Conservation (phyloP, 2,329 filamentous ascomycete species). For the Xylariomycetidae sp. region DNA sequence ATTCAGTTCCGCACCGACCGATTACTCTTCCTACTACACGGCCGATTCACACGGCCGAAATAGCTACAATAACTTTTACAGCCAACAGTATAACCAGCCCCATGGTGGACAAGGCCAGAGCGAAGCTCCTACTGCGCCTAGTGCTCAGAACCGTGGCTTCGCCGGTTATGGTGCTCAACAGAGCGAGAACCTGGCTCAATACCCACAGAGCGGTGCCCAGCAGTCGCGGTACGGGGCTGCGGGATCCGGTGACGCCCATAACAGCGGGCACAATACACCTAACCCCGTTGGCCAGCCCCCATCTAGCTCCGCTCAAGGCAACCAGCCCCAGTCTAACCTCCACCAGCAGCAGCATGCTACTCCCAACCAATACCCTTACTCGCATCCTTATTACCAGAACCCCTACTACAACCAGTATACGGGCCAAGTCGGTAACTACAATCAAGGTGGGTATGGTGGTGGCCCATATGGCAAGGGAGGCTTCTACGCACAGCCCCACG, state of each 20-base stretch:
- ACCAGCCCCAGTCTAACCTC: slow-evolving; percentile 33
- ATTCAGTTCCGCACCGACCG: slow-evolving; percentile 70
- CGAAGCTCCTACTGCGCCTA: slow-evolving; percentile 65
- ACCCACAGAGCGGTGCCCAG: slow-evolving; percentile 70
- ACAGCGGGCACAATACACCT: slow-evolving; percentile 86
- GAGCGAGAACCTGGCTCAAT: slow-evolving; percentile 62
- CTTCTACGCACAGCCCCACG: slow-evolving; percentile 49
- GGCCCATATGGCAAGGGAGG: slow-evolving; percentile 52
- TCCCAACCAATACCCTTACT: slow-evolving; percentile 22
- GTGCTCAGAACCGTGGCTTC: slow-evolving; percentile 73
- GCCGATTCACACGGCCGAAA: slow-evolving; percentile 68
- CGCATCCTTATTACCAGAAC: slow-evolving; percentile 50
- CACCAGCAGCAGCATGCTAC: slow-evolving; percentile 31
- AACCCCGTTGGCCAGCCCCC: slow-evolving; percentile 65
- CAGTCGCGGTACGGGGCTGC: slow-evolving; percentile 55
- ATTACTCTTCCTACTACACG: slow-evolving; percentile 84
- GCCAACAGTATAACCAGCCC: slow-evolving; percentile 53
- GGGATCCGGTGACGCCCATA: slow-evolving; percentile 64
- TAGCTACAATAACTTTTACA: slow-evolving; percentile 74
- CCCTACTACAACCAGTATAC: slow-evolving; percentile 60
- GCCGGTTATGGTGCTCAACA: slow-evolving; percentile 68
- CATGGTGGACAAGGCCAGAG: slow-evolving; percentile 61
- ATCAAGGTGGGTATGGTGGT: slow-evolving; percentile 44
- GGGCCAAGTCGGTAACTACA: slow-evolving; percentile 44
- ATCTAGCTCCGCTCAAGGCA: slow-evolving; percentile 29